phyloP scores from a whole-genome alignment of 305 asterid species.

The Salvia sclarea region DNA sequence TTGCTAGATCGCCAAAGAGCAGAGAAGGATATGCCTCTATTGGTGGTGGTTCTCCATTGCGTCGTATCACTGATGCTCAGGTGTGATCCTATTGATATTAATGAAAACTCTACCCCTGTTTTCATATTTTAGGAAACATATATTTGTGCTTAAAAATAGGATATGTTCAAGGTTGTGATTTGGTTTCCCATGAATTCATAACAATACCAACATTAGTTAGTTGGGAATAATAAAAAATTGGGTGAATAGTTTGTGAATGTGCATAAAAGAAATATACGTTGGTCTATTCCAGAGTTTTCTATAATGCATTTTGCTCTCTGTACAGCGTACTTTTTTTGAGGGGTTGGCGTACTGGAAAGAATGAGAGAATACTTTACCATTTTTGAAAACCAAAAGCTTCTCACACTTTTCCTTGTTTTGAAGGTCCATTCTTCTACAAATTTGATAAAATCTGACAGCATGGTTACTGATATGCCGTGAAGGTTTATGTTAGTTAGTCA shows the following conservation, averaged over 20 bases:
- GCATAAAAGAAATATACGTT: not conserved
- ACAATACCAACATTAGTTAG: constrained; percentile 10
- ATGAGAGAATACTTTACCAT: constrained; percentile 14
- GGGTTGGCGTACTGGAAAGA: constrained; percentile 8
- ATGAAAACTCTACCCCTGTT: constrained; percentile 17
- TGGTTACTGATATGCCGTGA: constrained; percentile 1
- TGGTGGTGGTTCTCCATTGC: constrained; percentile 99
- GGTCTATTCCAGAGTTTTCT: not conserved
- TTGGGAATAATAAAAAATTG: constrained; percentile 5
- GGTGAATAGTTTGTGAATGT: constrained; percentile 2
- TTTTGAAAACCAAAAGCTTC: not conserved
- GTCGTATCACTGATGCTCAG: constrained; percentile 97
- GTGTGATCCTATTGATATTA: constrained; percentile 42
- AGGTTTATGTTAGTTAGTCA: not conserved
- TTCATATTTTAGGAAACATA: constrained; percentile 21
- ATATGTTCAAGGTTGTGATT: constrained; percentile 19
- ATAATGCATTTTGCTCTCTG: constrained; percentile 4
- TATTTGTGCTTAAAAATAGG: constrained; percentile 23
- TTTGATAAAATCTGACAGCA: constrained; percentile 8
- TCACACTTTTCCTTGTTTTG: not conserved
- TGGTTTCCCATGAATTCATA: constrained; percentile 21
- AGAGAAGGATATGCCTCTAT: constrained; percentile 98
- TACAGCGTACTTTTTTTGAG: not conserved
- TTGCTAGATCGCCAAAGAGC: constrained; percentile 95
- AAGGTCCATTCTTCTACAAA: constrained; percentile 10